Evolutionary conservation across 129 eudicot genomes (phyloP).

Genomic region (Chrysanthemum seticuspe): DNA sequence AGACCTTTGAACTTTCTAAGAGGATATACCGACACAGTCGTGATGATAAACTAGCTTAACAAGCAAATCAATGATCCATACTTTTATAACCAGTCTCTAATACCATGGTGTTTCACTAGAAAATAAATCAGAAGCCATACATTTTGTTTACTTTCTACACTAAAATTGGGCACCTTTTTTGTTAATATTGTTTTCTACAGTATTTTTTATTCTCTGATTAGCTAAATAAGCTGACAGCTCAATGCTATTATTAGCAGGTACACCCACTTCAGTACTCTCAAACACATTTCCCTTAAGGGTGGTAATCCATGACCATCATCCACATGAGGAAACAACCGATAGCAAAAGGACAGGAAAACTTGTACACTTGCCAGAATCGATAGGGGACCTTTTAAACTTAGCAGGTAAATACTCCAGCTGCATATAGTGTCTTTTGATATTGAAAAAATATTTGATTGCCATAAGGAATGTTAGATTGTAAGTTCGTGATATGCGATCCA

Average conservation of each 20-base stretch:
- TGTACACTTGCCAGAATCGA: constrained; percentile 56
- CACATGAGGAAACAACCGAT: constrained; percentile 37
- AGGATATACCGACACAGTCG: neutral
- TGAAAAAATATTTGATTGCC: neutral
- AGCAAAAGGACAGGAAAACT: constrained; percentile 51
- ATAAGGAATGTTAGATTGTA: neutral
- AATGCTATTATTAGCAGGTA: constrained; percentile 37
- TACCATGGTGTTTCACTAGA: neutral
- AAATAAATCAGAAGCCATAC: constrained; percentile 11
- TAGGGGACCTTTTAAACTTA: constrained; percentile 47
- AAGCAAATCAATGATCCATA: constrained; percentile 21
- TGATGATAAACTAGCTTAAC: constrained; percentile 16
- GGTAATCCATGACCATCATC: constrained; percentile 75
- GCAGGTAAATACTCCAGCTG: constrained; percentile 51
- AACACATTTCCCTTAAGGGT: constrained; percentile 39
- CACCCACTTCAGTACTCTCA: constrained; percentile 20
- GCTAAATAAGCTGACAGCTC: neutral
- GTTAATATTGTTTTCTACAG: neutral
- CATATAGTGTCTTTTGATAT: neutral
- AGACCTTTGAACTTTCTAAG: constrained; percentile 10
- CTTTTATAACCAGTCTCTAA: constrained; percentile 10
- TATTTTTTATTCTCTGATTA: neutral
- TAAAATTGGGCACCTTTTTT: constrained; percentile 3
- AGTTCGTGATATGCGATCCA: neutral
- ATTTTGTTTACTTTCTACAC: constrained; percentile 3